Evolutionary conservation across 2,329 filamentous ascomycete species (phyloP), one percentile per base, ranked within the genome.

Genomic region (Colletotrichum sp.): DNA sequence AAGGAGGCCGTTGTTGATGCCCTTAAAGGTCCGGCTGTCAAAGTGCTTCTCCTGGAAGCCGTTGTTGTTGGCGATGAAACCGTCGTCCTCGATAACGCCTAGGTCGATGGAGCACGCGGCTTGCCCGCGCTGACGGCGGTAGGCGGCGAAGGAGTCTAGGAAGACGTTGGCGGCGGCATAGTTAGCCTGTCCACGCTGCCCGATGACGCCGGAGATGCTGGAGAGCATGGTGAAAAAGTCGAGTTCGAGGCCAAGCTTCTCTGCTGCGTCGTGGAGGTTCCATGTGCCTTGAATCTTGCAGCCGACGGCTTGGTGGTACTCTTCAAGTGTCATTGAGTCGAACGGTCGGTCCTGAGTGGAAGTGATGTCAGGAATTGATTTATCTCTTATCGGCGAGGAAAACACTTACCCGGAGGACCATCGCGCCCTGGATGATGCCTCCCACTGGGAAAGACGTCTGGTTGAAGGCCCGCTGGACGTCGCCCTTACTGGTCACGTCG

Each of bases 101-200:
- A 59, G 15, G 8, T 59, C 25, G 0, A 59, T 19, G 55, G 25
- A 59, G 55, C 25, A 59, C 15, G 55, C 55, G 55, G 55, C 55
- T 3, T 59, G 55, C 0, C 55, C 25, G 8, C 55, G 55, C 4
- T 3, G 0, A 0, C 34, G 69, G 13, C 73, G 73, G 30, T 82
- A 81, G 2, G 80, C 77, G 2, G 79, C 79, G 19, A 85, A 79
- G 8, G 80, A 77, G 52, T 86, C 84, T 8, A 83, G 79, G 78
- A 82, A 85, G 6, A 79, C 71, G 77, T 84, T 85, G 32, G 78
- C 83, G 8, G 82, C 83, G 13, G 80, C 77, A 69, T 86, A 86
- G 67, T 85, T 85, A 36, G 80, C 80, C 66, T 87, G 85, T 1
- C 80, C 81, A 1, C 79, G 72, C 8, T 80, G 77, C 11, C 83